Conservation (phyloP, 2,329 filamentous ascomycete genomes). For the Akanthomyces dipterigenus region DNA sequence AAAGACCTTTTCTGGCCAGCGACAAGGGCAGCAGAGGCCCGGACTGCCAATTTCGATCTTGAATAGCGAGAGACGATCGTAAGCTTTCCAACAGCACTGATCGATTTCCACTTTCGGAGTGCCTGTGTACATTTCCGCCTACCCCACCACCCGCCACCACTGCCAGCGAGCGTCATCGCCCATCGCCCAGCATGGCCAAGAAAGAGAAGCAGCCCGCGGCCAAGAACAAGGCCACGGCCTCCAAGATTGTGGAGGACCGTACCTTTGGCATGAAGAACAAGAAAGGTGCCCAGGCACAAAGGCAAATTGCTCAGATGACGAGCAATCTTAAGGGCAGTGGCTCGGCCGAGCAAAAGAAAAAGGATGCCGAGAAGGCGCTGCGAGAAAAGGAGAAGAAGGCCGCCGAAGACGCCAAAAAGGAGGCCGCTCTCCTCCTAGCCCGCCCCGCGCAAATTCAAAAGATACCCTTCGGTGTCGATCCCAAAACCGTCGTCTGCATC, state of each 20-base stretch:
- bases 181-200: constrained; percentile 58
- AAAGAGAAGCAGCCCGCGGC: constrained; percentile 45
- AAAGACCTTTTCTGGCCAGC: not conserved
- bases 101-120: not conserved
- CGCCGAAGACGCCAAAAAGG: constrained; percentile 74
- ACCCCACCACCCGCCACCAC: constrained; percentile 5
- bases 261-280: constrained; percentile 99
- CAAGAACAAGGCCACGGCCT: constrained; percentile 45
- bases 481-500: constrained; percentile 92
- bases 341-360: constrained; percentile 82
- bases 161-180: not conserved
- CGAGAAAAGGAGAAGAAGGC: constrained; percentile 87
- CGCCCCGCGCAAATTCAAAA: constrained; percentile 95
- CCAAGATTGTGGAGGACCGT: constrained; percentile 78
- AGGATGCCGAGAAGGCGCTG: constrained; percentile 56
- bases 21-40: constrained; percentile 1
- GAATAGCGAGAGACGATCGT: not conserved
- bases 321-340: constrained; percentile 67
- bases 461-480: constrained; percentile 94
- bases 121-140: not conserved
- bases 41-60: not conserved
- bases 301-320: constrained; percentile 77
- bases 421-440: constrained; percentile 75
- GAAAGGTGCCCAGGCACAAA: constrained; percentile 87
- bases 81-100: not conserved